Conservation (phyloP, 257 asterid genomes). For the Vinca minor region DNA sequence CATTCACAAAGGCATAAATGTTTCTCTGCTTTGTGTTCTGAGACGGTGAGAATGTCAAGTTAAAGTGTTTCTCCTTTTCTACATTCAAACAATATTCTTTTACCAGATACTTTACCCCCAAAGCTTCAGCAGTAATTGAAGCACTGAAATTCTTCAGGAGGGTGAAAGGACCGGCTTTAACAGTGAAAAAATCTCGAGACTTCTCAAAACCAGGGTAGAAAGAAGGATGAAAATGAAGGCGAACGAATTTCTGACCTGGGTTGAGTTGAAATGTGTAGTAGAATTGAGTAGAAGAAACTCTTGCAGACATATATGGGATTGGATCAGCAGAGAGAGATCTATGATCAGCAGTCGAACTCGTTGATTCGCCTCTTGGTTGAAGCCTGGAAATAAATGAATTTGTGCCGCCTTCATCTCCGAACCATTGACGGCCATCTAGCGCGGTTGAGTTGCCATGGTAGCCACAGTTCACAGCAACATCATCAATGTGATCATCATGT, state of each 20-base stretch:
- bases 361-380: constrained; percentile 8
- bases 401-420: constrained; percentile 12
- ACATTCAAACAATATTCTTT: constrained; percentile 45
- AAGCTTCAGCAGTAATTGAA: constrained; percentile 10
- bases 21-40: background rate
- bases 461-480: constrained; percentile 16
- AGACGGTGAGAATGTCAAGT: constrained; percentile 31
- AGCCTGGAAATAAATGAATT: background rate
- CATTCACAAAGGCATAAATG: constrained; percentile 23
- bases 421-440: constrained; percentile 20
- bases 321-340: constrained; percentile 3
- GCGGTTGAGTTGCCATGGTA: constrained; percentile 5
- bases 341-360: background rate
- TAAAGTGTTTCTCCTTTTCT: constrained; percentile 17
- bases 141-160: constrained; percentile 16
- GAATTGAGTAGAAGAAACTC: constrained; percentile 3
- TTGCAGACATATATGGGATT: constrained; percentile 8
- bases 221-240: constrained; percentile 21
- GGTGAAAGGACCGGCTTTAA: constrained; percentile 17
- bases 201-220: constrained; percentile 12
- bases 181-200: constrained; percentile 14
- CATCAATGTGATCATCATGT: background rate
- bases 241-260: constrained; percentile 22
- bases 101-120: constrained; percentile 13
- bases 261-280: constrained; percentile 9